Evolutionary conservation across 306 rosid genomes (phyloP).

Genomic region (Malus sieversii): DNA sequence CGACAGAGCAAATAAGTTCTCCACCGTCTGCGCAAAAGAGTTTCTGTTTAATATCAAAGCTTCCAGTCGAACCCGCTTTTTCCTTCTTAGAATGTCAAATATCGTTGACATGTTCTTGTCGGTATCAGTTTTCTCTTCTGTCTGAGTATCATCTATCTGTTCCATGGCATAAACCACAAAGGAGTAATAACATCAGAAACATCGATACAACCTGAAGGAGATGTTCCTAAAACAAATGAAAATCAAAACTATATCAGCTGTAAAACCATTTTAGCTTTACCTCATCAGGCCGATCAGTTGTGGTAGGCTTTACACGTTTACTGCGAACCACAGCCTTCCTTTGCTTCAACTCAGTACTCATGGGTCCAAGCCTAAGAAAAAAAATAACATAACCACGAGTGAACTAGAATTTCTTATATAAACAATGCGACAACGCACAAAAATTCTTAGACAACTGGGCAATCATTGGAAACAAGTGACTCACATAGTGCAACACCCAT

Average conservation of each 20-base stretch:
- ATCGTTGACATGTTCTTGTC: slow-evolving; percentile 63
- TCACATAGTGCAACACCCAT: slow-evolving; percentile 68
- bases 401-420: neutral
- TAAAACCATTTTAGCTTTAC: slow-evolving; percentile 19
- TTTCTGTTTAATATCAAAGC: slow-evolving; percentile 47
- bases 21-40: slow-evolving; percentile 79
- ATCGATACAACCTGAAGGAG: neutral
- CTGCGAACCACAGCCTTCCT: slow-evolving; percentile 31
- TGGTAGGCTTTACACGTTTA: slow-evolving; percentile 31
- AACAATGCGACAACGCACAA: neutral
- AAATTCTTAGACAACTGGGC: neutral
- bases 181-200: neutral
- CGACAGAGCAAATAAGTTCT: slow-evolving; percentile 73
- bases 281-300: slow-evolving; percentile 56
- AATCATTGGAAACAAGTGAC: slow-evolving; percentile 2
- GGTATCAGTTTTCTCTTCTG: slow-evolving; percentile 56
- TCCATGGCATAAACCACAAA: slow-evolving; percentile 7
- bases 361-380: slow-evolving; percentile 68
- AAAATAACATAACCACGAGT: neutral
- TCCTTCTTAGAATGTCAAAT: slow-evolving; percentile 49
- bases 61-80: slow-evolving; percentile 44
- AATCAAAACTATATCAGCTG: neutral
- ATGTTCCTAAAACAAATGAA: neutral
- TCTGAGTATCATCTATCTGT: slow-evolving; percentile 45
- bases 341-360: slow-evolving; percentile 58